phyloP scores from a whole-genome alignment of 2,329 filamentous ascomycete genomes.

The Trichothecium sympodiale region DNA sequence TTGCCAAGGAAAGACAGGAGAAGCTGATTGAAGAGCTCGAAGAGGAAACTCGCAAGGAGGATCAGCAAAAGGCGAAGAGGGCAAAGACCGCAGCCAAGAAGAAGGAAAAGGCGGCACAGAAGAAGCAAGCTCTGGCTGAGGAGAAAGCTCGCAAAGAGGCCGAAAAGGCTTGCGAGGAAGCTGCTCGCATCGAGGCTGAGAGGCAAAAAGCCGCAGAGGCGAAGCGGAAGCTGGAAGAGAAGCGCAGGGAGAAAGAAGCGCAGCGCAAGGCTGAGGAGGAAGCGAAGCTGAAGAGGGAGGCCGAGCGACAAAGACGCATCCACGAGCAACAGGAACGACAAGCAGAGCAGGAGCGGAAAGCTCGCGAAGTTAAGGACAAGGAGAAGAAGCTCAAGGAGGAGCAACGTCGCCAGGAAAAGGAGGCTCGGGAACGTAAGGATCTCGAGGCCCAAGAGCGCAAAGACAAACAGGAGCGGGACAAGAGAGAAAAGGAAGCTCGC shows the following conservation, averaged over 20 bases:
- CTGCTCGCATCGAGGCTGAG: constrained; percentile 63
- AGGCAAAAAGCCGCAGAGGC: constrained; percentile 72
- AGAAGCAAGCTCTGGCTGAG: constrained; percentile 82
- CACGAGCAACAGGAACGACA: constrained; percentile 81
- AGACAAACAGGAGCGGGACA: constrained; percentile 51
- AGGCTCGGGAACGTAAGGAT: constrained; percentile 58
- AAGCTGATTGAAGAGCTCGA: constrained; percentile 85
- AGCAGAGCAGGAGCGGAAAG: constrained; percentile 73
- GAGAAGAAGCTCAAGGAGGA: constrained; percentile 84
- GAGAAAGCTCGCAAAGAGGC: constrained; percentile 81
- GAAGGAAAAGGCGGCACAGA: constrained; percentile 84
- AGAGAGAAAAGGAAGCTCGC: constrained; percentile 47
- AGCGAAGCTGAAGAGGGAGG: constrained; percentile 73
- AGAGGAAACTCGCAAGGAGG: constrained; percentile 67
- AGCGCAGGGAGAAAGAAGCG: constrained; percentile 80
- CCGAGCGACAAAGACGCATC: constrained; percentile 66
- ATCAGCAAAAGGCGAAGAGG: constrained; percentile 81
- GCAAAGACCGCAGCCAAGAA: constrained; percentile 89
- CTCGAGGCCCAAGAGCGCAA: constrained; percentile 56
- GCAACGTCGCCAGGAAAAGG: constrained; percentile 67
- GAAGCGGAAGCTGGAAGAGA: constrained; percentile 74
- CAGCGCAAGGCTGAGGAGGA: constrained; percentile 87
- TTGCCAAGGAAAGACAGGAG: constrained; percentile 82
- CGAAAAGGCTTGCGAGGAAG: constrained; percentile 81
- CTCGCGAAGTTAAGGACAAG: constrained; percentile 47